Evolutionary conservation across 1,284 basidiomycete genomes (phyloP), one percentile per base, ranked within the genome.

Genomic region (Chalciporus piperatoides): DNA sequence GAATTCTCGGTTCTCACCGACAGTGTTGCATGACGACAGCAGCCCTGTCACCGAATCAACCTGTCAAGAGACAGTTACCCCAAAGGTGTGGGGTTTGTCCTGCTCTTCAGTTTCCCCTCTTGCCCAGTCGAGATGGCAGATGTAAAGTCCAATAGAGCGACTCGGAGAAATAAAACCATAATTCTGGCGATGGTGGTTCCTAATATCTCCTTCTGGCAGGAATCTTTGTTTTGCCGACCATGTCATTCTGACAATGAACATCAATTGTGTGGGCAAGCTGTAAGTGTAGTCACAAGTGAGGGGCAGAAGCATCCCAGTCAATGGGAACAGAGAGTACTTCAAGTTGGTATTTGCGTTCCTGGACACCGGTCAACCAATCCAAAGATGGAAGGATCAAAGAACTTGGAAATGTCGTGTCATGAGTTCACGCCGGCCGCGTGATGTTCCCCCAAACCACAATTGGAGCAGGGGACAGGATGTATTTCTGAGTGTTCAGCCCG

Each of bases 361-460:
- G 21, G 32, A 23, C 37, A 12, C 32, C 38, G 17, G 8, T 33
- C 36, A 8, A 33, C 40, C 28, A 51, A 41, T 44, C 30, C 25
- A 44, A 45, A 38, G 28, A 15, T 33, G 19, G 35, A 47, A 61
- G 48, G 55, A 58, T 56, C 55, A 36, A 28, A 39, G 17, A 35
- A 11, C 28, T 30, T 30, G 28, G 5, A 4, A 11, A 11, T 11
- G 28, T 44, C 52, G 58, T 61, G 60, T 49, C 51, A 62, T 17
- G n/a, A 10, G 32, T 37, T 10, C 32, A 23, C 21, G 36, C 33
- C 9, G 36, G 35, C 40, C 54, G 35, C 35, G 39, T 44, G 47
- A 48, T n/a, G 21, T 15, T 17, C 41, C 44, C 24, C 44, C 24
- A 24, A 21, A 30, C 21, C 25, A 12, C 11, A 25, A 27, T 33